Conservation (phyloP, 306 rosid species). For the Trifolium pratense region DNA sequence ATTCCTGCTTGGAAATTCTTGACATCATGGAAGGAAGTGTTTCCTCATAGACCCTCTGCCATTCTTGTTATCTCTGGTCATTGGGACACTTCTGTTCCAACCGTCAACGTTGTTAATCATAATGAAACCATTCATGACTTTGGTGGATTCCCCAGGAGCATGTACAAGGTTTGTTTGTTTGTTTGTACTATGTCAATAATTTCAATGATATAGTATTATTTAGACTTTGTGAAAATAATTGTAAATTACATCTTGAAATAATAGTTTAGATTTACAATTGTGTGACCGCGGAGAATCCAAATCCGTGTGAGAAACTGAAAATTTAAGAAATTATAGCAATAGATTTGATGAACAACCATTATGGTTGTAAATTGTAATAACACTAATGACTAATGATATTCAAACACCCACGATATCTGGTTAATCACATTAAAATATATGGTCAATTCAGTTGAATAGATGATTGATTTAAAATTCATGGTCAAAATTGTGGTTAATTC, state of each 20-base stretch:
- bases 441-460: too few relatives aligned
- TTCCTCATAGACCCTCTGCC: slow-evolving; percentile 15
- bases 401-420: too few relatives aligned
- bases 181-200: background rate
- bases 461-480: too few relatives aligned
- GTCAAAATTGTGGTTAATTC: too few relatives aligned
- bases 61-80: slow-evolving; percentile 26
- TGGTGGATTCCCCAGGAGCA: background rate
- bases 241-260: background rate
- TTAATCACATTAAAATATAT: too few relatives aligned
- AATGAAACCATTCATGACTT: slow-evolving; percentile 24
- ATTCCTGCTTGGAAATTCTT: slow-evolving; percentile 28
- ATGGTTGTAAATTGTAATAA: background rate
- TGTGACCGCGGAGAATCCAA: background rate
- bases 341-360: background rate
- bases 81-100: slow-evolving; percentile 18
- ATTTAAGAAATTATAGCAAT: background rate
- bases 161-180: slow-evolving; percentile 12
- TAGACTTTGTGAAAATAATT: background rate
- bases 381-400: too few relatives aligned
- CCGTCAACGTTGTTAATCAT: slow-evolving; percentile 1
- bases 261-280: background rate
- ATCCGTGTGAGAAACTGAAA: background rate
- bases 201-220: background rate
- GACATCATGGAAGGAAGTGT: background rate